phyloP scores from a whole-genome alignment of 352 stramenopile genomes.

The Phytophthora aleatoria region DNA sequence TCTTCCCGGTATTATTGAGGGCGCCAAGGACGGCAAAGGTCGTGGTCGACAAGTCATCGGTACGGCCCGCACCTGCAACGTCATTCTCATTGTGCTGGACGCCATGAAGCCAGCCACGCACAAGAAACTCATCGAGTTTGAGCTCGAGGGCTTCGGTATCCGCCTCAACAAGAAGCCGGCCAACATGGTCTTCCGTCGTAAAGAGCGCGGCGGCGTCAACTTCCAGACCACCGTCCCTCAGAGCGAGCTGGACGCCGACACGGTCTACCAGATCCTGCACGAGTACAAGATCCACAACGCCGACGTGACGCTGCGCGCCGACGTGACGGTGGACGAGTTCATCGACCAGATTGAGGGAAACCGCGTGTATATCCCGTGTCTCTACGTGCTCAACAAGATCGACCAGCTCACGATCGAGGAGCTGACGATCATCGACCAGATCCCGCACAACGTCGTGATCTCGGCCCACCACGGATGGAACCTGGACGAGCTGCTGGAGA shows the following conservation, averaged over 20 bases:
- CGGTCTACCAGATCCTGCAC: constrained; percentile 94
- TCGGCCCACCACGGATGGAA: constrained; percentile 98
- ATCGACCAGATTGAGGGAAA: constrained; percentile 99
- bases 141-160: constrained; percentile 99
- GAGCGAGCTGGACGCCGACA: constrained; percentile 94
- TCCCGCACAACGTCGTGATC: constrained; percentile 98
- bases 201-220: constrained; percentile 97
- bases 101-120: constrained; percentile 97
- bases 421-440: constrained; percentile 98
- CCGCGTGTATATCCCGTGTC: constrained; percentile 96
- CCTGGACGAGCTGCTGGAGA: constrained; percentile 96
- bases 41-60: constrained; percentile 97
- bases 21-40: constrained; percentile 97
- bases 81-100: constrained; percentile 99
- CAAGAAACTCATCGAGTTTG: constrained; percentile 98
- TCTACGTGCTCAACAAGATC: constrained; percentile 99
- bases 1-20: constrained; percentile 98
- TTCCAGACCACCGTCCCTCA: constrained; percentile 95
- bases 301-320: constrained; percentile 95
- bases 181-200: constrained; percentile 97
- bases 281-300: constrained; percentile 99
- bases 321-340: constrained; percentile 98
- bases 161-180: constrained; percentile 98
- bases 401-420: constrained; percentile 99
- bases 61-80: constrained; percentile 97